Evolutionary conservation across 2,329 filamentous ascomycete species (phyloP).

Genomic region (Ambrosiella beaveri): DNA sequence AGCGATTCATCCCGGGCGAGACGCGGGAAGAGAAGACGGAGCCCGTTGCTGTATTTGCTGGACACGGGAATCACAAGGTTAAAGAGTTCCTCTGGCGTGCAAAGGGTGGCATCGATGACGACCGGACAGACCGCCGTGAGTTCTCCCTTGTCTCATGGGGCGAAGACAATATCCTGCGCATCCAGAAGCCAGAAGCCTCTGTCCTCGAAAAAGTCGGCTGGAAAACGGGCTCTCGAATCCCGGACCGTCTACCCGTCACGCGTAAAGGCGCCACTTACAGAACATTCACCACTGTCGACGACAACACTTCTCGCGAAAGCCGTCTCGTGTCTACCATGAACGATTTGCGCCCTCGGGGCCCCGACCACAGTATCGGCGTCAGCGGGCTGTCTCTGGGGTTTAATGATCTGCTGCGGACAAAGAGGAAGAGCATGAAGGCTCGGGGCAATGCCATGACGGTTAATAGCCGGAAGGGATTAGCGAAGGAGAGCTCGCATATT

Average conservation of each 20-base stretch:
- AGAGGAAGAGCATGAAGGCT: constrained; percentile 14
- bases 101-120: constrained; percentile 48
- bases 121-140: constrained; percentile 64
- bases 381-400: constrained; percentile 28
- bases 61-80: constrained; percentile 50
- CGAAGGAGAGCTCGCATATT: constrained; percentile 37
- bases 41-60: constrained; percentile 41
- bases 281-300: constrained; percentile 61
- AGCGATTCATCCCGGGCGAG: constrained; percentile 14
- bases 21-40: constrained; percentile 20
- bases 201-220: constrained; percentile 55
- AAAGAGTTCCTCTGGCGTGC: constrained; percentile 87
- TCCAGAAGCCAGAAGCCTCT: constrained; percentile 54
- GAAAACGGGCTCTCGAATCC: constrained; percentile 47
- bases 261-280: constrained; percentile 73
- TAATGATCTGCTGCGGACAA: constrained; percentile 25
- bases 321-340: constrained; percentile 41
- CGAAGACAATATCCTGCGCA: constrained; percentile 62
- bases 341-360: constrained; percentile 33
- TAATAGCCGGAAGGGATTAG: constrained; percentile 25
- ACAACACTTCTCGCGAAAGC: constrained; percentile 37
- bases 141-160: constrained; percentile 93
- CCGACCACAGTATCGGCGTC: constrained; percentile 23
- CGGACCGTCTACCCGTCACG: constrained; percentile 52
- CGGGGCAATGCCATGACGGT: constrained; percentile 36